Base-by-base conservation (phyloP, 257 asterid genomes). In the Schizonepeta tenuifolia region DNA sequence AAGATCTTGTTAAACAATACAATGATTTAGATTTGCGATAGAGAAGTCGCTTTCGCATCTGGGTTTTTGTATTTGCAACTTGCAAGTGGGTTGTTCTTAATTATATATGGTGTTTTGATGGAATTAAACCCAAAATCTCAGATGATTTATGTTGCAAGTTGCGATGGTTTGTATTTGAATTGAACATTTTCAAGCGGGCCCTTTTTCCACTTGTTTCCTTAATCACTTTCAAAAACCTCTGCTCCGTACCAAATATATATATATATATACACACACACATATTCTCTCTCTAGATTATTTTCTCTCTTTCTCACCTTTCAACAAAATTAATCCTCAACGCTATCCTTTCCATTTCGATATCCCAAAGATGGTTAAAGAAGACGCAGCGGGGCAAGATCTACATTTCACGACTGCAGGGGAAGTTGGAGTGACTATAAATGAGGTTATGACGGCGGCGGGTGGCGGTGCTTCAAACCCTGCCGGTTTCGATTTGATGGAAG, bases 101-200 rank as follows among this genome's bases (percentile, higher is more conserved):
- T 1, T 67, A 57, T 74, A 1, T 63, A 51, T 71, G 62, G 59
- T 31, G 51, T 47, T 56, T 11, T 50, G 9, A 26, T 14, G 62
- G n/a, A 50, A n/a, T n/a, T n/a, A n/a, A 63, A 11, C 12, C 28
- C 59, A 63, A 46, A 67, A 14, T 1, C 56, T 43, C 92, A 84
- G 87, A 89, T 87, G 83, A 53, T 87, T 77, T 89, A 79, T 91
- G 97, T 91, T 81, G 92, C 90, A 77, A 73, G 46, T 79, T 76
- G 84, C 80, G 57, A 47, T 65, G 24, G 20, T 24, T 70, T 7
- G 77, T 69, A 72, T 65, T 80, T 67, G 72, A 70, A 28, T 79
- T 64, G 70, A 70, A 28, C 61, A 49, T 41, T 41, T 76, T 60
- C 47, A 35, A 31, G 75, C 60, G 85, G 87, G 77, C 85, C 91